Base-by-base conservation (phyloP, 768 basidiomycete genomes). In the Pulveroboletus frians region DNA sequence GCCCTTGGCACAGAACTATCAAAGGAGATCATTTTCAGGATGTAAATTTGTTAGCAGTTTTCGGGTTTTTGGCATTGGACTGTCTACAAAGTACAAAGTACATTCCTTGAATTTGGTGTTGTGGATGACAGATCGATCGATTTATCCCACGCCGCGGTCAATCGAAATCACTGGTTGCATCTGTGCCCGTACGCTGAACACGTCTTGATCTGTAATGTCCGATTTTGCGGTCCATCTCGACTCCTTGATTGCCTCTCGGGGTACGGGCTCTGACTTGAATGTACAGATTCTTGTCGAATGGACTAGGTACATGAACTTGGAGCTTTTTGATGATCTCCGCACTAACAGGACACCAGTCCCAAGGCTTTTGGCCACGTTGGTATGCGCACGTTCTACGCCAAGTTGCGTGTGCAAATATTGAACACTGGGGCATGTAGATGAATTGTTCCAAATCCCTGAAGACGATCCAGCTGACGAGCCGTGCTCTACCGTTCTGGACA, bases 1-100 rank as follows among this genome's bases (percentile, higher is more conserved):
- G 75, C 70, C 3, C 58, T 81, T 29, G 78, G 80, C 5, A 32
- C 50, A n/a, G 69, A 72, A 31, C 39, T 79, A 23, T 65, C 76
- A 6, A 67, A 57, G 55, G 68, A 72, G 31, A 60, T 79, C 11
- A 56, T 71, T 32, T 75, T 79, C 50, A 54, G 48, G 35, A 44
- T 63, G 50, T 69, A 54, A 46, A 34, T 30, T 14, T 36, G 30
- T 26, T 46, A 21, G 30, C 2, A 6, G 23, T 3, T 18, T 36
- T 11, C 18, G 1, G 18, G 10, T 46, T 23, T 30, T 27, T n/a
- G 42, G 18, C 7, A 32, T 21, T n/a, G 9, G 37, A 39, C 37
- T 51, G 17, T 40, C 17, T 42, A 29, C 35, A 13, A 36, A 11
- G n/a, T 42, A 14, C 20, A 21, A 27, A 50, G 7, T 13, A 18